These are phyloP conservation scores for Trichoderma simmonsii DNA, from an alignment of 2,329 filamentous ascomycete species.

Conservation along the genomic window DNA sequence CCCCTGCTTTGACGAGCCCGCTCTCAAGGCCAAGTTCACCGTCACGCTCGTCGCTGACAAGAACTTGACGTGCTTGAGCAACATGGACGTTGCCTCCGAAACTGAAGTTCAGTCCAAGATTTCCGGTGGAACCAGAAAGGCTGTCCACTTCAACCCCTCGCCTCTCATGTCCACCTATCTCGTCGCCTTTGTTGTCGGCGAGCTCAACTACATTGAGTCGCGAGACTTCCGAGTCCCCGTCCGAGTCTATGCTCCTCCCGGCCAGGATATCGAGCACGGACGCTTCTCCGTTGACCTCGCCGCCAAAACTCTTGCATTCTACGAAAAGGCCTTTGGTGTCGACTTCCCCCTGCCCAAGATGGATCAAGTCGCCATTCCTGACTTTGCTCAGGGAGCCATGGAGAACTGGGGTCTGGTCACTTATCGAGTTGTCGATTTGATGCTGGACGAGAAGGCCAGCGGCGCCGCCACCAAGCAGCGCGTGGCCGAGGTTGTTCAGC, in stretches of 20 bases:
- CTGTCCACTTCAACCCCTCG: conserved; percentile 87
- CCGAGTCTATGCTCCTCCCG: conserved; percentile 88
- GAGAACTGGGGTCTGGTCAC: conserved; percentile 98
- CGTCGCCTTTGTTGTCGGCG: conserved; percentile 87
- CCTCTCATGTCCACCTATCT: conserved; percentile 96
- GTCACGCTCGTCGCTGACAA: conserved; percentile 89
- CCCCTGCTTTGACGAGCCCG: conserved; percentile 94
- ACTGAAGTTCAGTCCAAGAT: conserved; percentile 52
- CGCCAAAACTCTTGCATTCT: conserved; percentile 85
- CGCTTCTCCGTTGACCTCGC: conserved; percentile 87
- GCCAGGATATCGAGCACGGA: conserved; percentile 86
- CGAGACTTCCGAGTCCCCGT: conserved; percentile 88
- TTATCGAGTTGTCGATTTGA: conserved; percentile 78
- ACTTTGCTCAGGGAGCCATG: conserved; percentile 95
- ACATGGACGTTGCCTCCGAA: conserved; percentile 90
- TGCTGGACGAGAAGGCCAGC: conserved; percentile 88
- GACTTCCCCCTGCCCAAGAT: conserved; percentile 54
- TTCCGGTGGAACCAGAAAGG: conserved; percentile 57
- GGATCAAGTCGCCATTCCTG: conserved; percentile 66
- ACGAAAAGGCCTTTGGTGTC: conserved; percentile 90
- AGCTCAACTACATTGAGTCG: conserved; percentile 91
- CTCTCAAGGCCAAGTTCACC: conserved; percentile 88
- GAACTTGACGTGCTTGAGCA: conserved; percentile 86
- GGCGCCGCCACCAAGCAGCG: conserved; percentile 87
- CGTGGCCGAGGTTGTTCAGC: conserved; percentile 92